Evolutionary conservation across 805 yeast genomes (phyloP).

Genomic region (Saccharomycopsis fibuligera): DNA sequence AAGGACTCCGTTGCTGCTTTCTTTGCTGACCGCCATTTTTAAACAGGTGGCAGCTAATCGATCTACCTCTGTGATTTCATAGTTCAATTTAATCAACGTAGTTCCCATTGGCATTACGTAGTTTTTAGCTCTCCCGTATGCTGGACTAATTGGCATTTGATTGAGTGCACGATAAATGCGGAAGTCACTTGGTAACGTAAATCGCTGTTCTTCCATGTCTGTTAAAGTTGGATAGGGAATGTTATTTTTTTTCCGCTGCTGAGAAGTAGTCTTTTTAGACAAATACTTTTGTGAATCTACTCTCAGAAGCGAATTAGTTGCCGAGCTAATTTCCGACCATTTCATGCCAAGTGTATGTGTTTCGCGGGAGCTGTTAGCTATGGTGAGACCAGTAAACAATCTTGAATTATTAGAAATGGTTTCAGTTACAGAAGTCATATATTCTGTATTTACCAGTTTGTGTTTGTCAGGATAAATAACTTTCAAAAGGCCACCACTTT

Average conservation of each 20-base stretch:
- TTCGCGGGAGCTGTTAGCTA: not conserved
- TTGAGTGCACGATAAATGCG: too few species aligned
- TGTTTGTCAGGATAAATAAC: not conserved
- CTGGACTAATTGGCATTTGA: too few species aligned
- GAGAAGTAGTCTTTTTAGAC: not conserved
- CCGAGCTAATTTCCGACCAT: too few species aligned
- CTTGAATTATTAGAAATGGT: constrained; percentile 4
- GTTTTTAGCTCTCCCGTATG: too few species aligned
- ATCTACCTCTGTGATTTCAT: too few species aligned
- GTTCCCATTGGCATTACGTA: too few species aligned
- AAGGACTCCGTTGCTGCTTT: too few species aligned
- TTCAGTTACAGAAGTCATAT: not conserved
- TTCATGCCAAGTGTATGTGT: not conserved
- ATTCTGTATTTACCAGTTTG: not conserved
- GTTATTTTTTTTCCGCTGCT: not conserved
- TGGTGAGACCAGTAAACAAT: not conserved
- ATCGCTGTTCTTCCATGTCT: too few species aligned
- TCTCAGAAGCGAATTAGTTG: not conserved
- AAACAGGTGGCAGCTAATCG: too few species aligned
- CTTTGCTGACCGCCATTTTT: too few species aligned
- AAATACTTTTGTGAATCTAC: not conserved
- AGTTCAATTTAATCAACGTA: too few species aligned
- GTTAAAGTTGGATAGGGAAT: not conserved
- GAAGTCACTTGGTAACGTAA: too few species aligned
- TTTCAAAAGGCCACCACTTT: not conserved